phyloP scores from a whole-genome alignment of 2,329 filamentous ascomycete genomes.

The Exutisphaerella laricina region DNA sequence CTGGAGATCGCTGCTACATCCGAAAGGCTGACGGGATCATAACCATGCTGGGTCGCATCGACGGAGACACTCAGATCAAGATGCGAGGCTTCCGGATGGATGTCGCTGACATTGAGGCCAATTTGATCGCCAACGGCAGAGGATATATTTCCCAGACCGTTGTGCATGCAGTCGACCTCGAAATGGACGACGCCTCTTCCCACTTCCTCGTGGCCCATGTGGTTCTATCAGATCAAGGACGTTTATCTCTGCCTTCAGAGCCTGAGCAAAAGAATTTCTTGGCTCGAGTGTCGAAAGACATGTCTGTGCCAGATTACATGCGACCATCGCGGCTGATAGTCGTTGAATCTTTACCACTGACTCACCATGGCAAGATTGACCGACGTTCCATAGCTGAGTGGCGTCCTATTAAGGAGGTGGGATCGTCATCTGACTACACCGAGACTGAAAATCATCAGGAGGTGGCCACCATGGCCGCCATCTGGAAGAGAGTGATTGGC shows the following conservation, averaged over 20 bases:
- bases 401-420: neutral
- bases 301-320: slow-evolving; percentile 9
- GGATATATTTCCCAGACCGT: slow-evolving; percentile 26
- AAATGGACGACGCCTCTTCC: slow-evolving; percentile 34
- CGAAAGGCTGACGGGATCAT: slow-evolving; percentile 31
- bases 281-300: neutral
- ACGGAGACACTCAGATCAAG: slow-evolving; percentile 45
- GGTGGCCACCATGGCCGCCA: neutral
- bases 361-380: slow-evolving; percentile 3
- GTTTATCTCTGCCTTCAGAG: neutral
- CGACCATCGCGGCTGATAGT: slow-evolving; percentile 1
- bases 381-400: neutral
- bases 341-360: slow-evolving; percentile 7
- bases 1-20: slow-evolving; percentile 38
- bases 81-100: slow-evolving; percentile 44
- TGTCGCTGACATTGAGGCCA: slow-evolving; percentile 40
- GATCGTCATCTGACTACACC: neutral
- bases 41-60: slow-evolving; percentile 35
- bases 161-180: slow-evolving; percentile 14
- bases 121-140: slow-evolving; percentile 23
- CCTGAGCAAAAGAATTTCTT: neutral
- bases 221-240: neutral
- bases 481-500: neutral
- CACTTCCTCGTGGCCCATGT: neutral
- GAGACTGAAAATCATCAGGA: neutral